phyloP scores from a whole-genome alignment of 345 rosid genomes.

The Euphorbia lathyris region DNA sequence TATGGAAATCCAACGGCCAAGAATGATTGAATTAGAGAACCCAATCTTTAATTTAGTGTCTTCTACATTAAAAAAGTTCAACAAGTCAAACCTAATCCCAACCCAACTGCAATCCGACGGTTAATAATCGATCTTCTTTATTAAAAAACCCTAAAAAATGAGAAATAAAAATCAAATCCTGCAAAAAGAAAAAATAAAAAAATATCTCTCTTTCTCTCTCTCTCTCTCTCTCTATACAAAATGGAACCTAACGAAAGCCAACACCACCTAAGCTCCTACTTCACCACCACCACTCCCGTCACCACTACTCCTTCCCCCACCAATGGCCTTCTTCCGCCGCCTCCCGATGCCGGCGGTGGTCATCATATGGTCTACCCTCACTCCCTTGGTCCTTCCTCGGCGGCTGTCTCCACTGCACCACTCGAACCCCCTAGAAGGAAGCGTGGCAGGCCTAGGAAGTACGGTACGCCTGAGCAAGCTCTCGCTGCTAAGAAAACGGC shows the following conservation, averaged over 20 bases:
- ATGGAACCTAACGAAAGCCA: constrained; percentile 71
- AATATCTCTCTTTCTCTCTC: constrained; percentile 1
- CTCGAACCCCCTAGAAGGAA: constrained; percentile 64
- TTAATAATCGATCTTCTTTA: not conserved
- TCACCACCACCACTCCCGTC: constrained; percentile 34
- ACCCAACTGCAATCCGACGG: constrained; percentile 1
- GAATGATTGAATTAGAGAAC: not conserved
- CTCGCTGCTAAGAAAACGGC: constrained; percentile 84
- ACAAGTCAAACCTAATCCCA: constrained; percentile 7
- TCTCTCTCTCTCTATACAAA: constrained; percentile 35
- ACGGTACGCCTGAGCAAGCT: constrained; percentile 90
- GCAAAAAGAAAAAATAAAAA: constrained; percentile 21
- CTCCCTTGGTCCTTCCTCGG: constrained; percentile 47
- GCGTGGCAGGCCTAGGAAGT: constrained; percentile 96
- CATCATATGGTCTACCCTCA: constrained; percentile 50
- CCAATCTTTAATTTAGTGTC: not conserved
- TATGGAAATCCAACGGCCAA: constrained; percentile 28
- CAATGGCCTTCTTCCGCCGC: constrained; percentile 59
- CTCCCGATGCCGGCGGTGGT: constrained; percentile 14
- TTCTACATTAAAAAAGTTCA: not conserved
- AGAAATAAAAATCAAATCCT: constrained; percentile 25
- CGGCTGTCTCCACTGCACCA: constrained; percentile 49
- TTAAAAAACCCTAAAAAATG: constrained; percentile 10
- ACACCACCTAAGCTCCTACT: constrained; percentile 41
- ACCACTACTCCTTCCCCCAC: constrained; percentile 41